These are phyloP conservation scores for Zygoascus bituminiphila DNA, from an alignment of 805 yeast genomes.

Conservation along the genomic window DNA sequence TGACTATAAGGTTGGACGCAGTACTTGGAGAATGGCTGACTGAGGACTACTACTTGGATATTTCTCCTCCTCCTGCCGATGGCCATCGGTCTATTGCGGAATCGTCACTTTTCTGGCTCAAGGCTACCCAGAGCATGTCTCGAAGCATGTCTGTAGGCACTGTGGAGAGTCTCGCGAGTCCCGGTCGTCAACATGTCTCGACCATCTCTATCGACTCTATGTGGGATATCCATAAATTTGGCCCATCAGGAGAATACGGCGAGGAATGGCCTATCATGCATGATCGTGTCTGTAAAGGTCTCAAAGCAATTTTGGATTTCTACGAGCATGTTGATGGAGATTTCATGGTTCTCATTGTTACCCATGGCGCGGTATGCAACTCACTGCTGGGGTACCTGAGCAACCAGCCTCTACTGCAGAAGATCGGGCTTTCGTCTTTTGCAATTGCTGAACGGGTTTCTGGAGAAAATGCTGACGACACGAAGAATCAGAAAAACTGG, in stretches of 20 bases:
- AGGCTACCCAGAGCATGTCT: neutral
- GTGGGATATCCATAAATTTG: slow-evolving; percentile 23
- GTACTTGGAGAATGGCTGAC: slow-evolving; percentile 34
- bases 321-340: slow-evolving; percentile 13
- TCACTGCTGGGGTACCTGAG: slow-evolving; percentile 28
- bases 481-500: neutral
- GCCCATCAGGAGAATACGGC: slow-evolving; percentile 29
- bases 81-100: slow-evolving; percentile 24
- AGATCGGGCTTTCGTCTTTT: slow-evolving; percentile 23
- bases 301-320: slow-evolving; percentile 19
- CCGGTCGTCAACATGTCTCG: slow-evolving; percentile 3
- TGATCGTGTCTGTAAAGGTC: slow-evolving; percentile 24
- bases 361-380: slow-evolving; percentile 35
- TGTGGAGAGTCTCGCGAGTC: neutral
- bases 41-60: slow-evolving; percentile 29
- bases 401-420: slow-evolving; percentile 25
- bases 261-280: slow-evolving; percentile 33
- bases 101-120: slow-evolving; percentile 20
- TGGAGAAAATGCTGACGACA: neutral
- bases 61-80: slow-evolving; percentile 32
- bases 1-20: slow-evolving; percentile 22
- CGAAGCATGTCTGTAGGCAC: neutral
- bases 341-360: slow-evolving; percentile 25
- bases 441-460: slow-evolving; percentile 8
- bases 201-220: slow-evolving; percentile 15